Evolutionary conservation across 2,329 filamentous ascomycete species (phyloP).

Genomic region (Thyridium curvatum): DNA sequence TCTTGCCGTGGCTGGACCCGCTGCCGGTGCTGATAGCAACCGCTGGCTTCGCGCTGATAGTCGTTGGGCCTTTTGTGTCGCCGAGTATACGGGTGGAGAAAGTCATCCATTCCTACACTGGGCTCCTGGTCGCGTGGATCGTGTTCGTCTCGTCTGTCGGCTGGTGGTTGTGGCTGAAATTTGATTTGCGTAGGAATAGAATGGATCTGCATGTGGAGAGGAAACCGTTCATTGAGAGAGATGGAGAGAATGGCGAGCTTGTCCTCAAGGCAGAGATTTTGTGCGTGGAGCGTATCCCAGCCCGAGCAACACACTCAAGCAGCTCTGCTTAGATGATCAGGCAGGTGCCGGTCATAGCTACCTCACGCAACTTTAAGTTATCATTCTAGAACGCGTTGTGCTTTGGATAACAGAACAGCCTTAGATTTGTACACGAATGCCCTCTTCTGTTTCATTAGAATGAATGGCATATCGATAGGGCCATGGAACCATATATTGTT

Average conservation of each 20-base stretch:
- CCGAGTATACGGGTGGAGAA: not conserved
- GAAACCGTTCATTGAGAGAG: constrained; percentile 2
- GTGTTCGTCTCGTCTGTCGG: not conserved
- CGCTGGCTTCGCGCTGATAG: too few species aligned
- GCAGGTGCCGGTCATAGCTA: too few species aligned
- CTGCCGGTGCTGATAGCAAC: not conserved
- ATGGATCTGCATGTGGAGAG: constrained; percentile 1
- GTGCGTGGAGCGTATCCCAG: constrained; percentile 1
- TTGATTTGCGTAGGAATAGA: not conserved
- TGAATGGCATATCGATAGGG: too few species aligned
- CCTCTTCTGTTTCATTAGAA: too few species aligned
- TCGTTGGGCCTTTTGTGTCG: not conserved
- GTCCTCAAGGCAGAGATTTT: constrained; percentile 4
- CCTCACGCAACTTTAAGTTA: too few species aligned
- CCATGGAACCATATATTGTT: too few species aligned
- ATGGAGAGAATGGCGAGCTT: constrained; percentile 2
- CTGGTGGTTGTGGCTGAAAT: constrained; percentile 1
- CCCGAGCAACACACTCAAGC: not conserved
- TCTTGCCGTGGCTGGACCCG: constrained; percentile 1
- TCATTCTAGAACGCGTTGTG: too few species aligned
- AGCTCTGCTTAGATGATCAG: too few species aligned
- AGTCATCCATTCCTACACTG: not conserved
- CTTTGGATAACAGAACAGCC: too few species aligned
- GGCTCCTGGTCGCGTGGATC: not conserved
- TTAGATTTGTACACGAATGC: too few species aligned